phyloP scores from a whole-genome alignment of 345 rosid species.

The Mercurialis annua region DNA sequence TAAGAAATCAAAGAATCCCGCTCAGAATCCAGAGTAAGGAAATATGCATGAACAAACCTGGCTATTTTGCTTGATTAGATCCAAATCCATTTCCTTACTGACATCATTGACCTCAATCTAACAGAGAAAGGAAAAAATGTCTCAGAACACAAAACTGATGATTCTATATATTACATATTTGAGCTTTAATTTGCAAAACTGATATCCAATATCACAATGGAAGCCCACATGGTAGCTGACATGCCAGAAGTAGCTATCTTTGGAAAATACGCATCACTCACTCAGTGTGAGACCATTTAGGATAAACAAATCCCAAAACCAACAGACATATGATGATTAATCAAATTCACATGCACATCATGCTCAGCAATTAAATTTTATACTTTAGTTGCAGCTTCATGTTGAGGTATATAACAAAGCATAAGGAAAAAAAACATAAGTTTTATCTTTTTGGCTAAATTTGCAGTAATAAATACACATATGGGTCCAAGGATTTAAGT shows the following conservation, averaged over 20 bases:
- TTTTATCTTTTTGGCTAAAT: too few relatives aligned
- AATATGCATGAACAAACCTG: conserved; percentile 52
- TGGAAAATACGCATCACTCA: not conserved
- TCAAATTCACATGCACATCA: not conserved
- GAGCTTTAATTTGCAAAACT: not conserved
- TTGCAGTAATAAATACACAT: not conserved
- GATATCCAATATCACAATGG: not conserved
- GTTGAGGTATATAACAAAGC: not conserved
- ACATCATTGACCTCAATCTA: conserved; percentile 98
- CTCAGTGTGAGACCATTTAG: not conserved
- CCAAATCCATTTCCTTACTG: conserved; percentile 99
- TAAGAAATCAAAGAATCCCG: conserved; percentile 1
- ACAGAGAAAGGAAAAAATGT: conserved; percentile 13
- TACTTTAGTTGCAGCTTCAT: not conserved
- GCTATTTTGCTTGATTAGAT: conserved; percentile 91
- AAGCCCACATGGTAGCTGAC: not conserved
- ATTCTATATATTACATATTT: not conserved
- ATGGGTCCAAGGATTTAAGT: not conserved
- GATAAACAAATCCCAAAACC: not conserved
- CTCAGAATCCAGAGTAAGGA: not conserved
- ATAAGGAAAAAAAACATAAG: not conserved
- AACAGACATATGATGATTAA: not conserved
- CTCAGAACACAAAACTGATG: not conserved
- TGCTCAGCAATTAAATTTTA: not conserved
- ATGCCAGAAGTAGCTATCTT: not conserved